Evolutionary conservation across 2,329 filamentous ascomycete genomes (phyloP).

Genomic region (Monosporascus ibericus): DNA sequence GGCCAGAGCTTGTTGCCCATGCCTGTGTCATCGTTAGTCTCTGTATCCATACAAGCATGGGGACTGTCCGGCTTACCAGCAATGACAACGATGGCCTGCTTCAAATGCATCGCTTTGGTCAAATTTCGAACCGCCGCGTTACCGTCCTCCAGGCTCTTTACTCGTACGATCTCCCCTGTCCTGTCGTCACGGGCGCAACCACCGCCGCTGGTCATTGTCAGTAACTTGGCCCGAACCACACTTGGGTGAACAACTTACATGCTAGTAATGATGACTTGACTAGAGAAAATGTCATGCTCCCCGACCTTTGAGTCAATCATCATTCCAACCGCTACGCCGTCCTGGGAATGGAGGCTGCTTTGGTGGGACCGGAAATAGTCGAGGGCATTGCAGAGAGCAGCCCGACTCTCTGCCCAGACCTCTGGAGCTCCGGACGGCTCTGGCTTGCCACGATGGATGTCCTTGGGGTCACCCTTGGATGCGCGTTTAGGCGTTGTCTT

Average conservation of each 20-base stretch:
- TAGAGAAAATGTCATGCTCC: constrained; percentile 50
- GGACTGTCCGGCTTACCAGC: constrained; percentile 36
- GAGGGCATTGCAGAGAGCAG: constrained; percentile 57
- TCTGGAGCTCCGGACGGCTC: constrained; percentile 26
- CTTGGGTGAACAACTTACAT: constrained; percentile 37
- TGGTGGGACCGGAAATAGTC: constrained; percentile 58
- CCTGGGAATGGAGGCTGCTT: constrained; percentile 47
- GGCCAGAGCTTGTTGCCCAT: constrained; percentile 40
- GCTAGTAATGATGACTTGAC: constrained; percentile 57
- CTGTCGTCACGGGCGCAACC: constrained; percentile 21
- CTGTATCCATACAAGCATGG: background rate
- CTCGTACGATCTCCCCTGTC: constrained; percentile 39
- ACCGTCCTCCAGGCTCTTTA: constrained; percentile 38
- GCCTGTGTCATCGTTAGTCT: constrained; percentile 31
- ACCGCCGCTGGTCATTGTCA: constrained; percentile 9
- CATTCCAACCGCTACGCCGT: constrained; percentile 47
- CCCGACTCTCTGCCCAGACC: constrained; percentile 52
- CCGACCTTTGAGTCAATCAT: constrained; percentile 52
- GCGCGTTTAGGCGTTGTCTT: background rate
- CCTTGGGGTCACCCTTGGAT: background rate
- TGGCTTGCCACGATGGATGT: constrained; percentile 2
- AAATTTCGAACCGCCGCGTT: constrained; percentile 32
- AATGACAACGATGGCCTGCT: constrained; percentile 48
- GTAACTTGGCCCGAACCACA: background rate
- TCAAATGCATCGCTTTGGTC: constrained; percentile 36